phyloP scores from a whole-genome alignment of 345 rosid genomes.

The Cardamine resedifolia region DNA sequence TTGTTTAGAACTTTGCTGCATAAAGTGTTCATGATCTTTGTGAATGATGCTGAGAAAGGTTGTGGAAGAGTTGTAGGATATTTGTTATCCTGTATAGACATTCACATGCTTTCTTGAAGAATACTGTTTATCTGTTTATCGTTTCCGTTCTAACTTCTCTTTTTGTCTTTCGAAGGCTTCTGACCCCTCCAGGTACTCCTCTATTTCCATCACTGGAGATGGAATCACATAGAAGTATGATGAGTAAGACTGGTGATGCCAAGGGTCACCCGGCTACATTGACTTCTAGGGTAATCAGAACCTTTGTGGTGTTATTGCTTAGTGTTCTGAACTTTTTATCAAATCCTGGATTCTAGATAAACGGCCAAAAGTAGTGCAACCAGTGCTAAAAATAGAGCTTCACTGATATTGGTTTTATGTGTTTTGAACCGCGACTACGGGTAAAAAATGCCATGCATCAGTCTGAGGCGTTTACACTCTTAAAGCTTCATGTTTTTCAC shows the following conservation, averaged over 20 bases:
- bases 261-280: constrained; percentile 61
- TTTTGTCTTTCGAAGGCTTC: constrained; percentile 62
- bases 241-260: constrained; percentile 69
- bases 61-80: not conserved
- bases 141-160: not conserved
- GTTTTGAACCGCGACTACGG: not conserved
- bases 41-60: constrained; percentile 10
- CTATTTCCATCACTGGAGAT: constrained; percentile 94
- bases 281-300: constrained; percentile 84
- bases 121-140: not conserved
- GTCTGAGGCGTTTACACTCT: not conserved
- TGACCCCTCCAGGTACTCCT: constrained; percentile 97
- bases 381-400: not conserved
- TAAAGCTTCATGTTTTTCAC: not conserved
- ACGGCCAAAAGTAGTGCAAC: not conserved
- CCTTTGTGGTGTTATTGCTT: constrained; percentile 7
- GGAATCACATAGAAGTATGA: constrained; percentile 74
- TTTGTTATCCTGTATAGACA: not conserved
- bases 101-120: not conserved
- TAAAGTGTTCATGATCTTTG: not conserved
- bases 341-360: not conserved
- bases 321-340: constrained; percentile 12
- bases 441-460: not conserved
- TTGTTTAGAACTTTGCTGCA: not conserved
- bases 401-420: not conserved